Base-by-base conservation (phyloP, 805 yeast species). In the Candida nemodendra region DNA sequence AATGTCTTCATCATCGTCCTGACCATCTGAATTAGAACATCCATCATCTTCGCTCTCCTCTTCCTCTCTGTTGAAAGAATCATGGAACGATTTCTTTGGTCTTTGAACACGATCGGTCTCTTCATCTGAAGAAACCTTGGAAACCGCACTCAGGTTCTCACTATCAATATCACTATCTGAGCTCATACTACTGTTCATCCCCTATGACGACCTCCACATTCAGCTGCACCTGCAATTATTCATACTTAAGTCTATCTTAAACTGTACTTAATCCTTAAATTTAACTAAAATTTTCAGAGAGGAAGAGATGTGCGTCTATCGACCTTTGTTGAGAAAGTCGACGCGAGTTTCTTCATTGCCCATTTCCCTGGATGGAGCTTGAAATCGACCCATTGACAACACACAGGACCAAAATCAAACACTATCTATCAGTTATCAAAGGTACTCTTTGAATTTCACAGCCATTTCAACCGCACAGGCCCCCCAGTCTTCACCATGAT, bases 401-500 rank as follows among this genome's bases (percentile, higher is more conserved):
- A n/a, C n/a, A n/a, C n/a, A n/a, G n/a, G n/a, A n/a, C n/a, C n/a
- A n/a, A n/a, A n/a, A n/a, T n/a, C n/a, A n/a, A n/a, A n/a, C n/a
- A n/a, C n/a, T n/a, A n/a, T n/a, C n/a, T n/a, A n/a, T n/a, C n/a
- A n/a, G n/a, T n/a, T n/a, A 21, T 33, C 19, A 14, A 13, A 34
- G 26, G 18, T 26, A 36, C 19, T 25, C 28, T 23, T 21, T 36
- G 41, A 42, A 76, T 50, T 78, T 78, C 12, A 57, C 34, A 4
- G 77, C 82, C 98, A 93, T 91, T 69, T 91, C 99, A 18, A 93
- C 96, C 12, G 99, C 99, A 38, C 97, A 96, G 24, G 95, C 90
- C 51, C 95, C 99, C 99, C 99, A 91, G 63, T 93, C 99, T 57
- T 77, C 87, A 48, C 99, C 99, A 57, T 93, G 99, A 69, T 91